Evolutionary conservation across 2,329 filamentous ascomycete genomes (phyloP), one percentile per base, ranked within the genome.

Genomic region (Neoascochyta sp.): DNA sequence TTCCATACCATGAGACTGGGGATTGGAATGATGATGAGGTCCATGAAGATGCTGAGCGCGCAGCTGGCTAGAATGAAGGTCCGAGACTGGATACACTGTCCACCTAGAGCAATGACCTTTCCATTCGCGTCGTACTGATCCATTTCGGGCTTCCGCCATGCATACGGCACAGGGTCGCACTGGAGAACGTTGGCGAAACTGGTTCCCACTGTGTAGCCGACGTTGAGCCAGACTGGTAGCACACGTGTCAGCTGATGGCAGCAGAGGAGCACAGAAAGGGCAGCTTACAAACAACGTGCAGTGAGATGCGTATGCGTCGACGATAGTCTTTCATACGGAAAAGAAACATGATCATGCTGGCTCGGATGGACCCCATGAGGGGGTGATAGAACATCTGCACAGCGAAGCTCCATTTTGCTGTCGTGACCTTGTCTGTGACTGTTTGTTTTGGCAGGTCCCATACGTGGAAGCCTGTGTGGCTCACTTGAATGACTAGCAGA

Each of bases 1-100:
- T 59, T 56, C 65, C 66, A 69, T 1, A 70, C 58, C 45, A 65
- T 62, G 5, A 64, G 57, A 18, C 65, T 56, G 3, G 67, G 67
- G 16, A 64, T 62, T 3, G 58, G 51, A 7, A 70, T 58, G 20
- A 60, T 54, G 12, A 69, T 47, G 13, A 70, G 51, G 27, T 63
- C 57, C 34, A 63, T 62, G 20, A 64, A 49, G 28, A 64, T 61
- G 27, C 54, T 57, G 3, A 64, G 29, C 7, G 43, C 49, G 31
- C 58, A 61, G 14, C 52, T 60, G 1, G 48, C 38, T 8, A 64
- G 42, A 11, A 60, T 52, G 35, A 64, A 64, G 1, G 42, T 47
- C 4, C 57, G 46, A 9, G 50, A 44, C 16, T 63, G 42, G 32
- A 63, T 52, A 29, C 62, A 64, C 16, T 41, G 54, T 3, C 59